A percentile compares a stretch with the other conserved stretches of the same genome.
phyloP scores from a whole-genome alignment of 2,329 filamentous ascomycete species.

The Diaporthe citri region DNA sequence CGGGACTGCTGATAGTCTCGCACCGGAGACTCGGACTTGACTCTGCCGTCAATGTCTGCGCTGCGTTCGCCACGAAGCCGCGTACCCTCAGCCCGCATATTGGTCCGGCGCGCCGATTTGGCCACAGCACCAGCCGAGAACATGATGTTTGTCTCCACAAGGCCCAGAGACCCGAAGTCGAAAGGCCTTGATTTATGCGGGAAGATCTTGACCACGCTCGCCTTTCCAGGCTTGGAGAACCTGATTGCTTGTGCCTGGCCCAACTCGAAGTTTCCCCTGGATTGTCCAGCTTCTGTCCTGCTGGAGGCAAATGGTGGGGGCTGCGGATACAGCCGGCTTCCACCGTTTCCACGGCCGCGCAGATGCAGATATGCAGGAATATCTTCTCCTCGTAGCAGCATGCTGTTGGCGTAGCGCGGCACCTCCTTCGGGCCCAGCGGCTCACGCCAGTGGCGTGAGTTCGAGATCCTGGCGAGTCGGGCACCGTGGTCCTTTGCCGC shows the following conservation, averaged over 20 bases:
- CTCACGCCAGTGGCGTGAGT: no score
- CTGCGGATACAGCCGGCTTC: not conserved
- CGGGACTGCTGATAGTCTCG: not conserved
- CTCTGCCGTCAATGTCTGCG: not conserved
- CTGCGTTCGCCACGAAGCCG: no score
- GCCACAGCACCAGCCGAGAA: not conserved
- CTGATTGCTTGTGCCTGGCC: not conserved
- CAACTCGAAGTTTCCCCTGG: not conserved
- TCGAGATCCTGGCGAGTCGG: not conserved
- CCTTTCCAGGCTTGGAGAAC: not conserved
- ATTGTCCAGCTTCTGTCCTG: not conserved
- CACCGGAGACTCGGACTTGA: not conserved
- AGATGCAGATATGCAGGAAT: not conserved
- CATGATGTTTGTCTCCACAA: not conserved
- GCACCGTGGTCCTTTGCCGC: not conserved
- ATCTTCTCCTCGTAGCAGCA: not conserved
- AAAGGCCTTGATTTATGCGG: not conserved
- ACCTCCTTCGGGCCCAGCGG: not conserved
- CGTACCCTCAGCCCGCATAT: not conserved
- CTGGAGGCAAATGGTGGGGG: no score
- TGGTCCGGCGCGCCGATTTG: not conserved
- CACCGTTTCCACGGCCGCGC: not conserved
- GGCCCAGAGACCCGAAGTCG: not conserved
- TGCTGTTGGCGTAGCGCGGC: not conserved
- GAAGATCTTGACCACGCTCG: not conserved